Evolutionary conservation across 208 protist genomes (phyloP), one percentile per base, ranked within the genome.

Genomic region (Trypanosoma mega): DNA sequence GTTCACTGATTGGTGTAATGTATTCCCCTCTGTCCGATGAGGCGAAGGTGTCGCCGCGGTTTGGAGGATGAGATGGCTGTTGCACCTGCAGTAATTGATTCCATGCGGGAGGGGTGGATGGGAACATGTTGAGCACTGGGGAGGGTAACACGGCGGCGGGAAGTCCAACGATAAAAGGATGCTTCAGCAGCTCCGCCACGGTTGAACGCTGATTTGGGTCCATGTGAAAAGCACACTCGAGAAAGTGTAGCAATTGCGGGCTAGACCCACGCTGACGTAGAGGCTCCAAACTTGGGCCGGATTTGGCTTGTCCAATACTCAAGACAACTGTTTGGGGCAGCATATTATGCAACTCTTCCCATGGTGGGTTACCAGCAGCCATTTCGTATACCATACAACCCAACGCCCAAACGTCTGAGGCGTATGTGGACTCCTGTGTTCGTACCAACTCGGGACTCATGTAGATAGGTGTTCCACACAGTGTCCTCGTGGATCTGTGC

Each of bases 341-440:
- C 11, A 63, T 51, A 34, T 82, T 68, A 62, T 80, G 76, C 7
- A 90, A 43, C 29, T 88, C 68, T 3, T 65, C 61, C 71, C 72
- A 93, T 52, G 81, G 89, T 14, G 92, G 79, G 12, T 82, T 47
- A n/a, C 80, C 81, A 8, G 87, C 87, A 3, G 85, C 78, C 88
- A 97, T 95, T 66, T 97, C 92, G 44, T 76, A 89, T 31, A 97
- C 83, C 31, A 92, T 85, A 63, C 85, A 93, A 5, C 92, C 90
- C 18, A 97, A 50, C 1, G 81, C 81, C 90, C 92, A 97, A 18
- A 97, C 82, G 58, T 97, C 91, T 3, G 82, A 87, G 14, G 84
- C 87, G 41, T 74, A 74, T 16, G 84, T 80, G 21, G 84, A 76
- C 26, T 69, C 65, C 44, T 82, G 68, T 11, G 64, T 85, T 31